Percentiles rank a stretch among this genome's conserved stretches.
Evolutionary conservation across 495 filamentous ascomycete genomes (phyloP).

Genomic region (Schizothecium vesticola): DNA sequence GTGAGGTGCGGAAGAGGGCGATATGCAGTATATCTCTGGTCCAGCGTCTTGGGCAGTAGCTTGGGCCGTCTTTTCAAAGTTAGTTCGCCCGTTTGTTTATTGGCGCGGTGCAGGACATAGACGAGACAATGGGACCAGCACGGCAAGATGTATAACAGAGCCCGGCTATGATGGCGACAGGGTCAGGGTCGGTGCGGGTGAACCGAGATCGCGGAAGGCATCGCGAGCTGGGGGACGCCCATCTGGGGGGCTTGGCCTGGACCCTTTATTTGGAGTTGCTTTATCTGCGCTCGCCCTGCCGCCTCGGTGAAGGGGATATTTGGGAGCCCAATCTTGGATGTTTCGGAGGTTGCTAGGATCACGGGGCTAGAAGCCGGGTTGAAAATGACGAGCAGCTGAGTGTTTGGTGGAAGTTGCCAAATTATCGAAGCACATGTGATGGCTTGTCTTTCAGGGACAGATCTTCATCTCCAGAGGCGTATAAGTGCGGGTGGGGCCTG

Average conservation of each 20-base stretch:
- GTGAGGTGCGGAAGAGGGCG: not conserved
- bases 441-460: not conserved
- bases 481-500: not conserved
- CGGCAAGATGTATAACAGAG: not conserved
- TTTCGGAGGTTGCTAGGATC: not conserved
- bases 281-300: not conserved
- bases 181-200: constrained; percentile 6
- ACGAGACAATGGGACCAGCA: not conserved
- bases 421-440: not conserved
- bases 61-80: not conserved
- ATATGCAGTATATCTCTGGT: not conserved
- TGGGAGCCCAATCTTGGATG: not conserved
- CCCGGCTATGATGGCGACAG: not conserved
- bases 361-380: too few species aligned
- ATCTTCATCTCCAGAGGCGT: not conserved
- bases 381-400: not conserved
- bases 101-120: not conserved
- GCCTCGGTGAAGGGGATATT: not conserved
- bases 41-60: not conserved
- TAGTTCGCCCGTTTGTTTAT: too few species aligned
- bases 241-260: not conserved
- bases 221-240: not conserved
- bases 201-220: constrained; percentile 8
- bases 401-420: not conserved
- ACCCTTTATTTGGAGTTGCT: not conserved